Evolutionary conservation across 257 asterid species (phyloP).

Genomic region (Solanum etuberosum): DNA sequence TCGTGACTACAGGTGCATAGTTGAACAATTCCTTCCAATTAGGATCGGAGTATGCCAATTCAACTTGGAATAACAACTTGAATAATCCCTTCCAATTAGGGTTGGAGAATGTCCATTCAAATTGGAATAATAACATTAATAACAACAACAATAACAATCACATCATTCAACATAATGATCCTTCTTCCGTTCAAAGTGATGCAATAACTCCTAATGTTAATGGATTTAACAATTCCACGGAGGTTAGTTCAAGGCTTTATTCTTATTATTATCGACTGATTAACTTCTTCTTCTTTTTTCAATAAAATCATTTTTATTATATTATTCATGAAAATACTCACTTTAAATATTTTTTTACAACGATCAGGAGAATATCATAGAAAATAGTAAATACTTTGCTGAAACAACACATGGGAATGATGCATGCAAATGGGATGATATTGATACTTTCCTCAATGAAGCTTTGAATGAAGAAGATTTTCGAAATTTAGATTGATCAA

Average conservation of each 20-base stretch:
- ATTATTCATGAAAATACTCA: neutral
- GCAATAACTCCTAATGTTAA: neutral
- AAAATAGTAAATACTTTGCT: neutral
- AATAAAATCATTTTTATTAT: neutral
- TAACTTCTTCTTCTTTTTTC: neutral
- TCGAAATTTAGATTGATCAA: neutral
- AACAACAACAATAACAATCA: neutral
- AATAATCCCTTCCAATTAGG: neutral
- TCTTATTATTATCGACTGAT: neutral
- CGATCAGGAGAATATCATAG: neutral
- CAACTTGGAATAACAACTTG: too few species aligned
- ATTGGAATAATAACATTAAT: neutral
- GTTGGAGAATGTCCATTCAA: neutral
- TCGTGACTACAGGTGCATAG: neutral
- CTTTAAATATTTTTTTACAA: neutral
- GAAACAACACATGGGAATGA: neutral
- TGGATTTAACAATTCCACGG: neutral
- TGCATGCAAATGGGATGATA: neutral
- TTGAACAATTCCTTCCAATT: too few species aligned
- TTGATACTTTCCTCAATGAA: neutral
- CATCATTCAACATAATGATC: neutral
- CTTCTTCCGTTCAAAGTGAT: neutral
- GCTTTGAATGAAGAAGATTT: neutral
- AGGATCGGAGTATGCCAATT: too few species aligned
- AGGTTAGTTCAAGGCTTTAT: neutral